Conservation (phyloP, 139 green algal genomes). For the Picochlorum costavermella region DNA sequence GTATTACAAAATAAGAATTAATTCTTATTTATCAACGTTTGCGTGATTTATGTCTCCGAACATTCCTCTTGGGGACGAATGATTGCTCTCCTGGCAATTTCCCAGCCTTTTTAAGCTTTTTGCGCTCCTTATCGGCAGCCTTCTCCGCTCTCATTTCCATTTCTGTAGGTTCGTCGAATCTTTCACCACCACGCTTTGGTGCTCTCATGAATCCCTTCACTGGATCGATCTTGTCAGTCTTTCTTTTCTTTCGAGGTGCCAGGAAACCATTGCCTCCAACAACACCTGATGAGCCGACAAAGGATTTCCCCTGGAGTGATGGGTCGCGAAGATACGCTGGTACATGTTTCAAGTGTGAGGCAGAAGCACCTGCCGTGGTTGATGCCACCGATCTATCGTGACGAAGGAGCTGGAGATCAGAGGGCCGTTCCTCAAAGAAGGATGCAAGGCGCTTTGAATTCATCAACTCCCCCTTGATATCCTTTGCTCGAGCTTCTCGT, state of each 20-base stretch:
- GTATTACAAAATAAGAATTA: no score
- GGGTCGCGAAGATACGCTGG: constrained; percentile 64
- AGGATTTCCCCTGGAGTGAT: constrained; percentile 12
- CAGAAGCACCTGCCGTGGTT: constrained; percentile 17
- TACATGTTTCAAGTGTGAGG: constrained; percentile 68
- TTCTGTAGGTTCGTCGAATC: constrained; percentile 33
- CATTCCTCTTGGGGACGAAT: constrained; percentile 39
- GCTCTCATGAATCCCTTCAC: constrained; percentile 47
- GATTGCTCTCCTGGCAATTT: neutral
- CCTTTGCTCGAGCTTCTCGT: constrained; percentile 71
- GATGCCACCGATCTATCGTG: constrained; percentile 67
- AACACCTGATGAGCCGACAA: neutral
- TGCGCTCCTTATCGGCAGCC: constrained; percentile 20
- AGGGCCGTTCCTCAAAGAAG: constrained; percentile 81
- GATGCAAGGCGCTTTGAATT: constrained; percentile 69
- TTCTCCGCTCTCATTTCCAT: constrained; percentile 27
- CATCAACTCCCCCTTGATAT: constrained; percentile 84
- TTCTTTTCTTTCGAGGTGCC: constrained; percentile 25
- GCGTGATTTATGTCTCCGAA: constrained; percentile 26
- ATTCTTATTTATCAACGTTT: constrained; percentile 24
- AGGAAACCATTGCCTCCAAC: constrained; percentile 20
- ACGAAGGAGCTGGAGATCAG: constrained; percentile 57
- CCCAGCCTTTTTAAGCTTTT: constrained; percentile 11
- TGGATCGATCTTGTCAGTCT: constrained; percentile 32
- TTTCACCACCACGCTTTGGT: constrained; percentile 25